phyloP scores from a whole-genome alignment of 768 basidiomycete genomes.

The Rhodotorula babjevae region DNA sequence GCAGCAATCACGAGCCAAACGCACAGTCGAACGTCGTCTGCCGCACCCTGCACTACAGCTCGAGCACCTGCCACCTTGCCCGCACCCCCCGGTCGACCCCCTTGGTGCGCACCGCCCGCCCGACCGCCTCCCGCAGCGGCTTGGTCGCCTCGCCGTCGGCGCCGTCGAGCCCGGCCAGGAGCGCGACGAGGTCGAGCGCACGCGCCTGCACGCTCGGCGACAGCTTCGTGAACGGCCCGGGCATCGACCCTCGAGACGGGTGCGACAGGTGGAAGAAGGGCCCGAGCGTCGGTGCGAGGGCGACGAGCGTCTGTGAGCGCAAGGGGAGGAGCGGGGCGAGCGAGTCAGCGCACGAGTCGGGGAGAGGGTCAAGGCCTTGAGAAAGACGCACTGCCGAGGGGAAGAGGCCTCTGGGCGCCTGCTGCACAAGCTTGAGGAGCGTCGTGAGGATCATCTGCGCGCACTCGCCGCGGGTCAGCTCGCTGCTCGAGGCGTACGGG shows the following conservation, averaged over 20 bases:
- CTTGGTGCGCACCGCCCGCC: background rate
- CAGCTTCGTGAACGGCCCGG: conserved; percentile 75
- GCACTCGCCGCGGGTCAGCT: background rate
- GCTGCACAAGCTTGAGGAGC: conserved; percentile 52
- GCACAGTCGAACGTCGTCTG: background rate
- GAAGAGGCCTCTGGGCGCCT: conserved; percentile 32
- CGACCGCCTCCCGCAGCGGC: background rate
- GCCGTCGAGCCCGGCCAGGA: background rate
- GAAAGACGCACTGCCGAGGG: conserved; percentile 1
- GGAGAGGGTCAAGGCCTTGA: background rate
- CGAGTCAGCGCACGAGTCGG: conserved; percentile 45
- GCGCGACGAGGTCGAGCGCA: conserved; percentile 60
- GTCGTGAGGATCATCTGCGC: conserved; percentile 55
- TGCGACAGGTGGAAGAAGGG: conserved; percentile 79
- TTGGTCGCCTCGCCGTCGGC: background rate
- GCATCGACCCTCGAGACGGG: conserved; percentile 64
- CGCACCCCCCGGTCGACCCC: background rate
- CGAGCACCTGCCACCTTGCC: background rate
- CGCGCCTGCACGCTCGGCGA: conserved; percentile 55
- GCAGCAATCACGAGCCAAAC: background rate
- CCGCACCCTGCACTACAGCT: background rate
- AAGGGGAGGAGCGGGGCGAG: too few relatives aligned
- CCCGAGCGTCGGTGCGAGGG: conserved; percentile 59
- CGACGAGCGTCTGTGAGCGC: conserved; percentile 52
- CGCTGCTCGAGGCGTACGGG: conserved; percentile 45